These are phyloP conservation scores for Pichia ethanolica DNA, from an alignment of 805 yeast genomes.

Conservation along the genomic window DNA sequence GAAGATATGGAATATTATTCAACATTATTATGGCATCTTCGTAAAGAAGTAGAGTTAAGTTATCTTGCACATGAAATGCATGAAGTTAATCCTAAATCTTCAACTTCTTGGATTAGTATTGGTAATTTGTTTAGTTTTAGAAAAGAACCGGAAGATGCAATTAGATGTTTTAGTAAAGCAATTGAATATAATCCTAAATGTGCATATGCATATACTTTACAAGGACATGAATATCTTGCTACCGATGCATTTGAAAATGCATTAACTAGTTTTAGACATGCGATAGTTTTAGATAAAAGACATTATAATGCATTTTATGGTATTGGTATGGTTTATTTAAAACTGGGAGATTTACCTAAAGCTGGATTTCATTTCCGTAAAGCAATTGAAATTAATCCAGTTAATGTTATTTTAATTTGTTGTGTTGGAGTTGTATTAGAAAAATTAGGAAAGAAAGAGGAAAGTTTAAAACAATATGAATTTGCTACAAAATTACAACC, in stretches of 20 bases:
- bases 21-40: slow-evolving; percentile 88
- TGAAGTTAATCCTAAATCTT: slow-evolving; percentile 50
- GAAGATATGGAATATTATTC: slow-evolving; percentile 90
- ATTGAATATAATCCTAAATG: slow-evolving; percentile 51
- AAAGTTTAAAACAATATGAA: slow-evolving; percentile 76
- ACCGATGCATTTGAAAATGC: slow-evolving; percentile 91
- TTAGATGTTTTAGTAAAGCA: slow-evolving; percentile 78
- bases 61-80: slow-evolving; percentile 74
- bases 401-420: slow-evolving; percentile 80
- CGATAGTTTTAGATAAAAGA: slow-evolving; percentile 66
- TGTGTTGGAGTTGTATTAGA: slow-evolving; percentile 93
- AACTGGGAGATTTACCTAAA: slow-evolving; percentile 72
- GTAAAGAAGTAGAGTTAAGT: slow-evolving; percentile 71
- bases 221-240: slow-evolving; percentile 86
- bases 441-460: slow-evolving; percentile 55
- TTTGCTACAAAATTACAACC: slow-evolving; percentile 83
- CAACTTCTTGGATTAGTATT: slow-evolving; percentile 86
- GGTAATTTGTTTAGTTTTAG: slow-evolving; percentile 84
- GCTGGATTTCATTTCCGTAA: slow-evolving; percentile 84
- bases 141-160: slow-evolving; percentile 83
- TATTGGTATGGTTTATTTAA: slow-evolving; percentile 86
- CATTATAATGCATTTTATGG: slow-evolving; percentile 96
- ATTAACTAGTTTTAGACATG: slow-evolving; percentile 69
- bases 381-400: slow-evolving; percentile 85
- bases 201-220: slow-evolving; percentile 85